These are phyloP conservation scores for Gossypium australe DNA, from an alignment of 345 rosid species.

Conservation along the genomic window DNA sequence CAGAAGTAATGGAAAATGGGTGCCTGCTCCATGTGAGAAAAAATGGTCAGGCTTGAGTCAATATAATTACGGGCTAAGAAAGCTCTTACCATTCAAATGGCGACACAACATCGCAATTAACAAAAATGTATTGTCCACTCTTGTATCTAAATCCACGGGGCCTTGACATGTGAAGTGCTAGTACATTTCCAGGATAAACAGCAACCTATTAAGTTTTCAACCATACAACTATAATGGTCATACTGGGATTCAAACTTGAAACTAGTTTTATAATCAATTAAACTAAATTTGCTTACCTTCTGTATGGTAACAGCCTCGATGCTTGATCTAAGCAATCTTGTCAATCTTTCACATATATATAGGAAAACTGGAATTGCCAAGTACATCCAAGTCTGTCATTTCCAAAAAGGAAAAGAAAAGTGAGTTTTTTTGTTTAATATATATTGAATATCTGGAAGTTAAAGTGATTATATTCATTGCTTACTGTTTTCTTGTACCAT, in stretches of 20 bases:
- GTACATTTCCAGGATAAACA: conserved; percentile 72
- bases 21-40: conserved; percentile 43
- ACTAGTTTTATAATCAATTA: background rate
- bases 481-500: conserved; percentile 73
- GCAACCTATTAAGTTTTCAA: conserved; percentile 37
- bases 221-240: background rate
- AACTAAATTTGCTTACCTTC: conserved; percentile 32
- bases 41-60: background rate
- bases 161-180: conserved; percentile 68
- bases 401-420: background rate
- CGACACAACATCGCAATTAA: conserved; percentile 77
- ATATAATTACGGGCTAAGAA: background rate
- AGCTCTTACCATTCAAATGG: conserved; percentile 67
- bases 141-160: conserved; percentile 75
- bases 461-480: background rate
- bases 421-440: background rate
- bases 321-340: conserved; percentile 62
- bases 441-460: background rate
- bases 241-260: background rate
- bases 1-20: conserved; percentile 83
- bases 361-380: conserved; percentile 51
- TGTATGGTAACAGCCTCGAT: conserved; percentile 56
- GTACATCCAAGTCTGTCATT: conserved; percentile 76
- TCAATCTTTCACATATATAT: conserved; percentile 57
- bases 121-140: conserved; percentile 81